Evolutionary conservation across 2,329 filamentous ascomycete genomes (phyloP).

Genomic region (Sporothrix brunneoviolacea): DNA sequence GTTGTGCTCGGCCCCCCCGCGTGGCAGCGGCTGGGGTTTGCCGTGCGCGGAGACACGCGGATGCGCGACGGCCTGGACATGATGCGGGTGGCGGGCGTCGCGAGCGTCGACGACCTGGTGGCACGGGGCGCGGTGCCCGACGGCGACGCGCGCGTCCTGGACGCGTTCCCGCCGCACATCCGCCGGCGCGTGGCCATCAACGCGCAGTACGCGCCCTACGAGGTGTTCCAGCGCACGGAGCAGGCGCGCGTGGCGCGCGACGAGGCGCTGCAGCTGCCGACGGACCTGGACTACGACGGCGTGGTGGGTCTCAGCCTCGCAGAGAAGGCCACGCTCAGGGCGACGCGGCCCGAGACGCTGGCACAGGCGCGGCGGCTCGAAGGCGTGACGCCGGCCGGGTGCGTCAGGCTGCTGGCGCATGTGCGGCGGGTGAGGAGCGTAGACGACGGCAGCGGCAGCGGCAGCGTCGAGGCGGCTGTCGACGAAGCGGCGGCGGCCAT

Average conservation of each 20-base stretch:
- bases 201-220: constrained; percentile 79
- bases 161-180: constrained; percentile 50
- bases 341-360: constrained; percentile 72
- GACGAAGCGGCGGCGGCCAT: constrained; percentile 7
- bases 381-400: constrained; percentile 60
- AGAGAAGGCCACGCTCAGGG: constrained; percentile 64
- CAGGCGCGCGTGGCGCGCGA: constrained; percentile 66
- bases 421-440: constrained; percentile 30
- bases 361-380: constrained; percentile 86
- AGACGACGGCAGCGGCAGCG: background rate
- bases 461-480: constrained; percentile 7
- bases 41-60: constrained; percentile 29
- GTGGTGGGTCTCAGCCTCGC: constrained; percentile 72
- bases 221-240: constrained; percentile 62
- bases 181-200: constrained; percentile 70
- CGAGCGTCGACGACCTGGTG: constrained; percentile 43
- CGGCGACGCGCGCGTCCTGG: constrained; percentile 27
- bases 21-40: constrained; percentile 29
- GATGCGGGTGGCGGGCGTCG: constrained; percentile 58
- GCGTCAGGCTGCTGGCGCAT: constrained; percentile 54
- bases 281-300: constrained; percentile 66
- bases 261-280: constrained; percentile 65
- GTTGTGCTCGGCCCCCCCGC: constrained; percentile 9
- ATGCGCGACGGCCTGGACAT: constrained; percentile 72
- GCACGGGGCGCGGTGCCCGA: constrained; percentile 44